These are phyloP conservation scores for Sedum album DNA, from an alignment of 164 flowering plant genomes.

Conservation along the genomic window DNA sequence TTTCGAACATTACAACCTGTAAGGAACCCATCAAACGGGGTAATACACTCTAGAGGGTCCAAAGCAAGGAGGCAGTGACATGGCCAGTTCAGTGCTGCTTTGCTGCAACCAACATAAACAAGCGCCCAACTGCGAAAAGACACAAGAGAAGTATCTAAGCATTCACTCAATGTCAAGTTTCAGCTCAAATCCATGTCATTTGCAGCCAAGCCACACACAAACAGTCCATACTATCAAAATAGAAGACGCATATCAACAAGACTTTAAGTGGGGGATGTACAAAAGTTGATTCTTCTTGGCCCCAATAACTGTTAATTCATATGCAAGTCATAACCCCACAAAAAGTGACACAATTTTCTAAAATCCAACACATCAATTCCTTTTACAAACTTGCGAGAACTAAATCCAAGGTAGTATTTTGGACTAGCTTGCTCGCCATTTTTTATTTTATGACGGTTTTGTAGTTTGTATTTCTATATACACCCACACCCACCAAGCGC, in stretches of 20 bases:
- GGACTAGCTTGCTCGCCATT: neutral
- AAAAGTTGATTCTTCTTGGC: neutral
- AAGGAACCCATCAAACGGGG: neutral
- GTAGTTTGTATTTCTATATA: neutral
- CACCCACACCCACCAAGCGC: neutral
- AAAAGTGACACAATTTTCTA: neutral
- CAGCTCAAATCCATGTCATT: neutral
- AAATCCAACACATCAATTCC: neutral
- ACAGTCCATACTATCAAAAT: neutral
- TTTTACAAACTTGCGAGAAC: neutral
- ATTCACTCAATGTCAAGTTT: neutral
- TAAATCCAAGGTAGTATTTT: neutral
- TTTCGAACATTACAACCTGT: no score
- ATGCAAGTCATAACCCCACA: neutral
- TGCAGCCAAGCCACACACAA: neutral
- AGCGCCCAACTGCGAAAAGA: neutral
- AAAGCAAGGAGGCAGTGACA: neutral
- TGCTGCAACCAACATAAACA: neutral
- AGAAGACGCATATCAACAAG: neutral
- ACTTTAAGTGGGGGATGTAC: conserved; percentile 1
- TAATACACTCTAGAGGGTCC: no score
- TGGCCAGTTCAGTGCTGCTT: neutral
- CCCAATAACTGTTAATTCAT: neutral
- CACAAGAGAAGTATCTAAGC: neutral
- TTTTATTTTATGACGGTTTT: neutral